These are phyloP conservation scores for Papiliotrema fonsecae DNA, from an alignment of 1,284 basidiomycete genomes.

Conservation along the genomic window DNA sequence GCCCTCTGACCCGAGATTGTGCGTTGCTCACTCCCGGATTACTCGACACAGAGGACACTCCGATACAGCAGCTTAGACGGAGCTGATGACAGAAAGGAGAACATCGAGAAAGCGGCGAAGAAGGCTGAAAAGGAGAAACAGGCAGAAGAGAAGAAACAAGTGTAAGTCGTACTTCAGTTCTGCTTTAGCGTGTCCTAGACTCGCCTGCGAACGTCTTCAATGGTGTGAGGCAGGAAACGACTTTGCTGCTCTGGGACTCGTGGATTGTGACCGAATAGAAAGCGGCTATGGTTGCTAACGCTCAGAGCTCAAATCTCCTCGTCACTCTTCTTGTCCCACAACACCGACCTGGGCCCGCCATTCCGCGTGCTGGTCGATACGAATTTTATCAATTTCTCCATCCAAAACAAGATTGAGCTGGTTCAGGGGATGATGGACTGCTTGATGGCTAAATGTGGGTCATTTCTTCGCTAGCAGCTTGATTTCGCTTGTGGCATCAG, in stretches of 20 bases:
- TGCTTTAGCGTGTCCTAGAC: neutral
- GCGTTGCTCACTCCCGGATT: conserved; percentile 43
- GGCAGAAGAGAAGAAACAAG: conserved; percentile 47
- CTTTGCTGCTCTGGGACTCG: no score
- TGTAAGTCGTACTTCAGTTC: conserved; percentile 46
- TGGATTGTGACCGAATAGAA: no score
- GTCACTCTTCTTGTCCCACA: conserved; percentile 85
- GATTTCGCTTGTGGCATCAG: no score
- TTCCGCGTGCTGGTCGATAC: conserved; percentile 98
- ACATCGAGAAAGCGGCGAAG: conserved; percentile 51
- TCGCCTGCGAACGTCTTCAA: no score
- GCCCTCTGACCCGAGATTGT: conserved; percentile 91
- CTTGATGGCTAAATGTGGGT: conserved; percentile 94
- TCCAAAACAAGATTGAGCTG: conserved; percentile 97
- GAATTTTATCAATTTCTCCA: conserved; percentile 98
- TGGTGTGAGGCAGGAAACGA: no score
- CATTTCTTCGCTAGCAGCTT: neutral
- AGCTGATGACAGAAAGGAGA: conserved; percentile 48
- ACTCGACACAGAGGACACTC: no score
- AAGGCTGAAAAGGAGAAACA: conserved; percentile 49
- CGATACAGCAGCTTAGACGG: neutral
- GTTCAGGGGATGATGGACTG: conserved; percentile 99
- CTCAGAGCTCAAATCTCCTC: conserved; percentile 26
- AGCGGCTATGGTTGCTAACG: neutral
- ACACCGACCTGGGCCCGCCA: conserved; percentile 91